Evolutionary conservation across 257 asterid genomes (phyloP), one percentile per base, ranked within the genome.

Genomic region (Leonotis leonurus): DNA sequence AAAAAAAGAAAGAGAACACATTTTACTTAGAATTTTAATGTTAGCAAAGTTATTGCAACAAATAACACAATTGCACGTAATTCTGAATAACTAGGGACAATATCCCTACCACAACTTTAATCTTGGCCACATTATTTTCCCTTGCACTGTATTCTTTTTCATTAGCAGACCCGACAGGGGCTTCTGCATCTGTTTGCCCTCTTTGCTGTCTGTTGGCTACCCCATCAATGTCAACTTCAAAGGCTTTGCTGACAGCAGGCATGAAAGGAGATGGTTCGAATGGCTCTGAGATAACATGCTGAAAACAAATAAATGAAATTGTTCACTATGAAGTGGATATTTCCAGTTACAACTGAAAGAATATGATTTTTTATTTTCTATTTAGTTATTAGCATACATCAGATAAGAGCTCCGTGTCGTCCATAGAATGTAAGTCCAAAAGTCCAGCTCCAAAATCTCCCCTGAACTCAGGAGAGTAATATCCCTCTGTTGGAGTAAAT

Each of bases 371-470:
- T 36, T 35, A 45, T n/a, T n/a, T n/a, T n/a, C n/a, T n/a, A n/a
- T n/a, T n/a, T n/a, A n/a, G n/a, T n/a, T n/a, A n/a, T 67, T 55
- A 36, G 64, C 78, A 56, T 80, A 89, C 99, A 84, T 89, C 99
- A 39, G 99, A 83, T 81, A 93, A 80, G 76, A 93, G 97, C 74
- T 93, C 99, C 0, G 97, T 93, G 65, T 93, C 97, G 77, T 93
- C 99, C 97, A 93, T 87, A 59, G 99, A 80, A 78, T 93, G 97
- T 60, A 93, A 81, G 75, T 93, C 99, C 81, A 93, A 70, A 70
- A 89, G 96, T 39, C 96, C 97, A 57, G 92, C 96, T 62, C 99
- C 99, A 62, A 89, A 87, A 64, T 93, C 97, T 57, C 95, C 96
- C 61, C 94, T 80, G 71, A 89, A 85, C 60, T 89, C 97, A 4